These are phyloP conservation scores for Rhododendron henanense DNA, from an alignment of 148 eudicot species.

Conservation along the genomic window DNA sequence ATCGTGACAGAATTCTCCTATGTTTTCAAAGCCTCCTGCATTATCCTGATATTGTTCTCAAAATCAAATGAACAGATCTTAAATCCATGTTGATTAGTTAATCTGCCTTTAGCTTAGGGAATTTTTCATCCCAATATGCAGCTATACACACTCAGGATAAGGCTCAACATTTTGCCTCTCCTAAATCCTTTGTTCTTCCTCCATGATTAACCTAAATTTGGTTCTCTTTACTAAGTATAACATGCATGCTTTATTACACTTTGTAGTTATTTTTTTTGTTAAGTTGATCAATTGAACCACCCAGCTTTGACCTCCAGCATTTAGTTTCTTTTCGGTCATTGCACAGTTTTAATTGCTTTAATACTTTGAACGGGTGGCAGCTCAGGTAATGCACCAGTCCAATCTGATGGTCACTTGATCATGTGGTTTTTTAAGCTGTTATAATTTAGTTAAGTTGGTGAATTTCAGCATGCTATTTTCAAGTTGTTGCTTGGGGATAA, in stretches of 20 bases:
- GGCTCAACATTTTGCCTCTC: background rate
- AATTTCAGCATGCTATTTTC: background rate
- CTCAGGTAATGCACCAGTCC: background rate
- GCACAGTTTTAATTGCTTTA: background rate
- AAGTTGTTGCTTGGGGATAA: background rate
- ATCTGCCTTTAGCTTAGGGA: constrained; percentile 1
- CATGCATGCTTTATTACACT: background rate
- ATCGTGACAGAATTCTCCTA: background rate
- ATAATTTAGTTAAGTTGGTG: background rate
- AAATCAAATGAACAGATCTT: background rate
- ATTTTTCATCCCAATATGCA: background rate
- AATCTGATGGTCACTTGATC: background rate
- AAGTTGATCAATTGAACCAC: background rate
- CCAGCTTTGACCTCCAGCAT: background rate
- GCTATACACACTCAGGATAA: background rate
- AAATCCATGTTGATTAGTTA: background rate
- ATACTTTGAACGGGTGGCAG: background rate
- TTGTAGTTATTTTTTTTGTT: background rate
- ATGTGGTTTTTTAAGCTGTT: background rate
- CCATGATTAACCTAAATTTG: background rate
- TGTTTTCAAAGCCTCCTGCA: background rate
- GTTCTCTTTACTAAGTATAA: background rate
- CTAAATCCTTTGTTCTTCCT: background rate
- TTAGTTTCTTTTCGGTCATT: background rate
- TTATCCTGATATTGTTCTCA: constrained; percentile 1